Evolutionary conservation across 371 early-diverging fungal genomes (phyloP).

Genomic region (Saksenaea oblongispora): DNA sequence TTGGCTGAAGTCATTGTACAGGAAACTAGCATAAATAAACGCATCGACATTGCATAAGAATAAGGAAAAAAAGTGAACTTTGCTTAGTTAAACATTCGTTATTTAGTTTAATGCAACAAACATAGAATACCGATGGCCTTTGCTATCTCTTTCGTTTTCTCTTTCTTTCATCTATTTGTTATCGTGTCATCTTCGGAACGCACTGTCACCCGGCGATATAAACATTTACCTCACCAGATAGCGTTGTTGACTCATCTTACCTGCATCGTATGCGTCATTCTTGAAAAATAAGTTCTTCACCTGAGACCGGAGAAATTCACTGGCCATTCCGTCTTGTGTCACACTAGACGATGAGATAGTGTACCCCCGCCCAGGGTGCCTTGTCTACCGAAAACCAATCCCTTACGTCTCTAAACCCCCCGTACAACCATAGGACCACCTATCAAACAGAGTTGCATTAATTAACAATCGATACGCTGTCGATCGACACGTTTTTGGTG

Average conservation of each 20-base stretch:
- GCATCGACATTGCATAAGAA: constrained; percentile 2
- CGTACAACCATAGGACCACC: neutral
- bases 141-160: neutral
- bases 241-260: constrained; percentile 1
- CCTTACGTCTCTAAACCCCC: neutral
- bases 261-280: neutral
- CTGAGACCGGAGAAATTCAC: neutral
- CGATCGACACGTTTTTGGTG: neutral
- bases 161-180: neutral
- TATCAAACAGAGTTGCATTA: neutral
- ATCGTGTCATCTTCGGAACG: neutral
- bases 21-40: neutral
- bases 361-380: neutral
- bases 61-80: neutral
- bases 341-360: neutral
- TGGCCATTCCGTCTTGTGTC: neutral
- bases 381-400: neutral
- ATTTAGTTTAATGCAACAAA: neutral
- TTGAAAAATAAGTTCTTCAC: neutral
- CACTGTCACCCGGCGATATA: neutral
- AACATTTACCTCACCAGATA: constrained; percentile 3
- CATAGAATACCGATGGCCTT: neutral
- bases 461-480: neutral
- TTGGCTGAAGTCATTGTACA: constrained; percentile 1
- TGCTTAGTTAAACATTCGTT: neutral